phyloP scores from a whole-genome alignment of 1,284 basidiomycete species.

The Ganoderma leucocontextum region DNA sequence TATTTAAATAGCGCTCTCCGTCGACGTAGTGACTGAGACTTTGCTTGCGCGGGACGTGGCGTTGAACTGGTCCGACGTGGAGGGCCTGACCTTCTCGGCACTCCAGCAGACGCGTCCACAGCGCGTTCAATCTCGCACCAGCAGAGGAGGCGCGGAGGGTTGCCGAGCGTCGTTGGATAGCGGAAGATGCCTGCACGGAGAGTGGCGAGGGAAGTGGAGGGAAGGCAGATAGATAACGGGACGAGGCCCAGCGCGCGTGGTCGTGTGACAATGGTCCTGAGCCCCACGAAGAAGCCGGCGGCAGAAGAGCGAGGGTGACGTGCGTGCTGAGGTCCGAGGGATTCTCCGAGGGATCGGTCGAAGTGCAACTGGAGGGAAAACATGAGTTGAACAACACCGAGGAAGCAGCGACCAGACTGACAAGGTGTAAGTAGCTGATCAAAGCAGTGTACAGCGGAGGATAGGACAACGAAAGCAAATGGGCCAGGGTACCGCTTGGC shows the following conservation, averaged over 20 bases:
- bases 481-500: constrained; percentile 57
- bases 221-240: constrained; percentile 58
- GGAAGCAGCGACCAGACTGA: constrained; percentile 39
- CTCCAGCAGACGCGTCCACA: constrained; percentile 34
- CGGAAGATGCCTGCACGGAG: constrained; percentile 69
- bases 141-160: constrained; percentile 49
- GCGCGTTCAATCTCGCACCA: too few relatives aligned
- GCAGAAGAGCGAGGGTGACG: constrained; percentile 65
- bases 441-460: constrained; percentile 59
- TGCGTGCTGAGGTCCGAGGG: constrained; percentile 51
- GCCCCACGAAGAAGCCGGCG: constrained; percentile 37
- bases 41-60: too few relatives aligned
- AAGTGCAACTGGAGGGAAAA: constrained; percentile 33
- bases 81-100: too few relatives aligned
- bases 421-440: constrained; percentile 59
- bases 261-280: constrained; percentile 7
- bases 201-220: constrained; percentile 56
- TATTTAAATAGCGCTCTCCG: too few relatives aligned
- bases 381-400: background rate
- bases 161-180: constrained; percentile 61
- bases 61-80: too few relatives aligned
- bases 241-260: constrained; percentile 17
- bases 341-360: constrained; percentile 53
- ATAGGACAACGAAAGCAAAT: constrained; percentile 58
- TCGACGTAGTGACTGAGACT: too few relatives aligned